Evolutionary conservation across 352 stramenopile species (phyloP), one percentile per base, ranked within the genome.

Genomic region (Pythium guiyangense): DNA sequence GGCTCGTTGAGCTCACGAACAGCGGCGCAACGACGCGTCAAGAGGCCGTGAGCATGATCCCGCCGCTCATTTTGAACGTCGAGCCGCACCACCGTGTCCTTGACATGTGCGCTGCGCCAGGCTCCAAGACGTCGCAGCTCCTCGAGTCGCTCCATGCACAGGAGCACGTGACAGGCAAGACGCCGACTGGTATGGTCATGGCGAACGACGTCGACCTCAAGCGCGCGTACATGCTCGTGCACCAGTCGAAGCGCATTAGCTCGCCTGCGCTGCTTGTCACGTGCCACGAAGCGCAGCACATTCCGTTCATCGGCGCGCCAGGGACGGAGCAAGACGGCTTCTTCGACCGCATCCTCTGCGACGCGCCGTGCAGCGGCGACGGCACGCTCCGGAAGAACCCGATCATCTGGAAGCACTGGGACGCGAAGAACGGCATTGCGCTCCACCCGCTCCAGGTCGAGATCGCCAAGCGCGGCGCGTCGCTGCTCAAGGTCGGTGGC

Each of bases 11-110:
- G 52, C 81, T 99, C 44, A 97, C 89, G 14, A 78, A 96, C 62
- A 88, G 82, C 46, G 96, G 97, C 35, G 96, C 82, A 52, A 96
- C 99, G 51, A 99, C 96, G 22, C 91, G 98, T 42, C 97, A 99
- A 74, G 98, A 99, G 66, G 85, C 97, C 6, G 98, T 98, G 54
- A 98, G 88, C 63, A 99, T 99, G 97, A 96, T 99, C 53, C 97
- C 97, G 20, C 97, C 97, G 22, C 86, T 99, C 48, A 91, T 99
- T 46, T 77, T 99, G 27, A 81, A 94, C 59, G 94, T 97, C 18
- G 69, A 98, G 64, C 85, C 89, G 26, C 76, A 98, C 65, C 91
- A 99, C 78, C 88, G 84, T 49, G 84, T 88, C 31, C 80, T 99
- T n/a, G 96, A 99, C 74, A 98, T 99, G 92, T 99, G 96, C 66